Percentiles rank a stretch among this genome's conserved stretches.
Conservation (phyloP, 176 grass and related monocot species). For the Stipa capillata region DNA sequence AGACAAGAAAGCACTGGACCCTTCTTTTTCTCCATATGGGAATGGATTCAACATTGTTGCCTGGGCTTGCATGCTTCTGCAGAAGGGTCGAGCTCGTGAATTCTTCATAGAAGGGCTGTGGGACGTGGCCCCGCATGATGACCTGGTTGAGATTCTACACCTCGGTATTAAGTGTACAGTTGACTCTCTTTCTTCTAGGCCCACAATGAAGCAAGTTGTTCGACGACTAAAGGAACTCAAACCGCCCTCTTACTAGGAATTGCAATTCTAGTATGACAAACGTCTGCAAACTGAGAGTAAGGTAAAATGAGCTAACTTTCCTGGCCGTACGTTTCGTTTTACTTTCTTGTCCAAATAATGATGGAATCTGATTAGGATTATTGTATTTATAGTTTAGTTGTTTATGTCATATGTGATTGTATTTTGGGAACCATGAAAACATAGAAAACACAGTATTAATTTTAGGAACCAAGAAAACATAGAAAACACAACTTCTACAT, state of each 20-base stretch:
- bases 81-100: constrained; percentile 76
- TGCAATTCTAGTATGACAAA: not conserved
- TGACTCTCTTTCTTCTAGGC: constrained; percentile 76
- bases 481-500: not conserved
- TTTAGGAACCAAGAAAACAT: not conserved
- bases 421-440: not conserved
- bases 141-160: constrained; percentile 87
- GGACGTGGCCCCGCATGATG: constrained; percentile 85
- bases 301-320: constrained; percentile 17
- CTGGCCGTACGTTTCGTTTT: not conserved
- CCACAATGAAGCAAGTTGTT: constrained; percentile 98
- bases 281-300: not conserved
- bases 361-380: not conserved
- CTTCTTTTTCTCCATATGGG: constrained; percentile 92
- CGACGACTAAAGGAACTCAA: constrained; percentile 76
- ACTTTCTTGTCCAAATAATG: not conserved
- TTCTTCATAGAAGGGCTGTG: constrained; percentile 93
- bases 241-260: constrained; percentile 50
- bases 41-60: constrained; percentile 98
- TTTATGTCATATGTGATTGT: not conserved
- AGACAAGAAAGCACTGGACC: constrained; percentile 87
- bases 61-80: constrained; percentile 90
- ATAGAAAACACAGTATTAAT: too few species aligned
- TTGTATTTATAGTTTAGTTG: not conserved
- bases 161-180: constrained; percentile 85